Evolutionary conservation across 1,139 yeast genomes (phyloP).

Genomic region (Diutina mesorugosa): DNA sequence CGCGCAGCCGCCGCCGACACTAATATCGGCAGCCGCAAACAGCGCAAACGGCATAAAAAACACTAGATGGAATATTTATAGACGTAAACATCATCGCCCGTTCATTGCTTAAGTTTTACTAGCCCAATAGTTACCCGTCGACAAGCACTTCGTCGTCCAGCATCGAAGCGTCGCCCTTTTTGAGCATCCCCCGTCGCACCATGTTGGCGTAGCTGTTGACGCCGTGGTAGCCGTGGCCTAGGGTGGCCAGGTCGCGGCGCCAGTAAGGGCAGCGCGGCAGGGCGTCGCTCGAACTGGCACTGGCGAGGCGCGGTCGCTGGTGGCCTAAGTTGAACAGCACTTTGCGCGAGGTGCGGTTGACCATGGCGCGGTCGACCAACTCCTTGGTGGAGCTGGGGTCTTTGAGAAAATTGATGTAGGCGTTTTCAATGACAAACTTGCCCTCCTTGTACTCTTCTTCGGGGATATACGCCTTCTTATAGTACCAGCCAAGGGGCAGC

Average conservation of each 20-base stretch:
- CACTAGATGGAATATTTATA: not conserved
- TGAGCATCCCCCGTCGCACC: not conserved
- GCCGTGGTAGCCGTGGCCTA: constrained; percentile 1
- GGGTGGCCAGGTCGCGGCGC: not conserved
- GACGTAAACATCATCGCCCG: not conserved
- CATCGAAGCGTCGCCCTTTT: not conserved
- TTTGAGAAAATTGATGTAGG: constrained; percentile 8
- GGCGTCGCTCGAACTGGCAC: not conserved
- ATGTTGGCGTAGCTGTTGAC: not conserved
- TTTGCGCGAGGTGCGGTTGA: not conserved
- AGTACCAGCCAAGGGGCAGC: constrained; percentile 63
- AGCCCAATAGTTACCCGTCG: not conserved
- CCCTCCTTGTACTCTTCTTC: constrained; percentile 67
- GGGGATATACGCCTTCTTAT: constrained; percentile 42
- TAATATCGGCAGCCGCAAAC: not conserved
- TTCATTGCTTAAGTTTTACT: too few species aligned
- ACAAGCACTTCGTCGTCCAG: not conserved
- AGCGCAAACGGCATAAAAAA: not conserved
- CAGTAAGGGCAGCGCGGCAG: not conserved
- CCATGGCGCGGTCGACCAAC: not conserved
- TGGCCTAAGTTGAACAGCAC: not conserved
- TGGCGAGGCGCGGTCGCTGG: not conserved
- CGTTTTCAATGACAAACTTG: constrained; percentile 57
- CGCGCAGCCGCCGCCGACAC: not conserved
- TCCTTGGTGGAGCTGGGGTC: not conserved